Conservation (phyloP, 805 yeast species). For the Jamesozyma jinghongensis region DNA sequence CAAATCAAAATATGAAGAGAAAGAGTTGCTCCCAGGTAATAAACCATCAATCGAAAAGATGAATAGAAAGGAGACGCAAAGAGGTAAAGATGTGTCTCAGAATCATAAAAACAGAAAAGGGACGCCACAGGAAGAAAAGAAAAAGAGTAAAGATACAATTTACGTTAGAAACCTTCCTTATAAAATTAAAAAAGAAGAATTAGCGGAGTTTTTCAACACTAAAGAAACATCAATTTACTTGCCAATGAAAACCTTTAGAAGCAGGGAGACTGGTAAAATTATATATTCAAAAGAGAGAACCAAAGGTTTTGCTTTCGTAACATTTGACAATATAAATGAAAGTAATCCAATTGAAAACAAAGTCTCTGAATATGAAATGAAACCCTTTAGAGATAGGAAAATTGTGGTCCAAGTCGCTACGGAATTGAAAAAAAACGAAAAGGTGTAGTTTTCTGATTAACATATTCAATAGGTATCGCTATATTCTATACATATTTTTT, state of each 20-base stretch:
- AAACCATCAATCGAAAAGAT: conserved; percentile 15
- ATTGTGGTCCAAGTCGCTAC: conserved; percentile 56
- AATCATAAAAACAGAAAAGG: conserved; percentile 14
- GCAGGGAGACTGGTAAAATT: conserved; percentile 27
- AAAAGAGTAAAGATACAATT: conserved; percentile 39
- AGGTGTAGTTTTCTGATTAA: no score
- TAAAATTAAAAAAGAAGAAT: conserved; percentile 45
- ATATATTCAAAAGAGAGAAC: conserved; percentile 31
- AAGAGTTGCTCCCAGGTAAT: conserved; percentile 17
- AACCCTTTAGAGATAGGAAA: conserved; percentile 51
- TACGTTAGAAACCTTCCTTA: conserved; percentile 58
- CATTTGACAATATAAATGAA: conserved; percentile 33
- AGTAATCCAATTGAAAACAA: conserved; percentile 33
- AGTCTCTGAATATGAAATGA: conserved; percentile 56
- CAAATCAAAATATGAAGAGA: conserved; percentile 18
- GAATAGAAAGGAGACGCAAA: conserved; percentile 3
- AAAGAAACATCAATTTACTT: conserved; percentile 39
- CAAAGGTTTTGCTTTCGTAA: conserved; percentile 53
- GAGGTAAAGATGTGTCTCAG: background rate
- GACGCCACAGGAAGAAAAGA: conserved; percentile 28
- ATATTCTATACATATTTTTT: no score
- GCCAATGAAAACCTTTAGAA: conserved; percentile 36
- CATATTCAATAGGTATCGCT: no score
- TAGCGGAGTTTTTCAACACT: conserved; percentile 43
- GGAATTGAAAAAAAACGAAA: no score